Percentiles rank a stretch among this genome's conserved stretches.
These are phyloP conservation scores for Kazachstania sp. DNA, from an alignment of 1,139 yeast genomes.

Conservation along the genomic window DNA sequence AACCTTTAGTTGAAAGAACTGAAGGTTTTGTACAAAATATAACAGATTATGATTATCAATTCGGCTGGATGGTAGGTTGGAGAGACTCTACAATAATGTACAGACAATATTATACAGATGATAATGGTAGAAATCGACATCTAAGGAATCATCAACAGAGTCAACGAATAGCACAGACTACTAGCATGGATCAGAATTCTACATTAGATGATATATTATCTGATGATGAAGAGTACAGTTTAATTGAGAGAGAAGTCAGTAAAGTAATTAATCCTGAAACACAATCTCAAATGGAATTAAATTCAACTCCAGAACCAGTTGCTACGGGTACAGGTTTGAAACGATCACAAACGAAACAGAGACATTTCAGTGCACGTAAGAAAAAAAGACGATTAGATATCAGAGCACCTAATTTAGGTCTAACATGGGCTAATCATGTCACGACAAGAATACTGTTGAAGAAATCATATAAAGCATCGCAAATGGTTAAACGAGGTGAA, in stretches of 20 bases:
- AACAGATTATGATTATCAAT: conserved; percentile 56
- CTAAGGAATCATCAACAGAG: conserved; percentile 7
- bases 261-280: conserved; percentile 3
- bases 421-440: conserved; percentile 38
- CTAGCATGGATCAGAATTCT: not conserved
- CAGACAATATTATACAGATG: conserved; percentile 22
- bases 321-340: not conserved
- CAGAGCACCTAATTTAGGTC: conserved; percentile 37
- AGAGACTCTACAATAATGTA: conserved; percentile 35
- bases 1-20: conserved; percentile 31
- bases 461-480: conserved; percentile 30
- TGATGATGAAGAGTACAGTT: conserved; percentile 29
- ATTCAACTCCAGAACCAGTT: not conserved
- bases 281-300: not conserved
- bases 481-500: conserved; percentile 25
- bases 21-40: conserved; percentile 27
- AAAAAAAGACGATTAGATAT: conserved; percentile 23
- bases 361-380: not conserved
- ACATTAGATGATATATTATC: conserved; percentile 16
- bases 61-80: conserved; percentile 76
- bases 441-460: conserved; percentile 35
- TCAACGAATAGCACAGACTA: not conserved
- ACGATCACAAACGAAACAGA: not conserved
- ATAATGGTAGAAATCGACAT: not conserved
- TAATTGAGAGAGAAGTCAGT: conserved; percentile 19